Conservation (phyloP, 129 eudicot genomes). For the Sambucus nigra region DNA sequence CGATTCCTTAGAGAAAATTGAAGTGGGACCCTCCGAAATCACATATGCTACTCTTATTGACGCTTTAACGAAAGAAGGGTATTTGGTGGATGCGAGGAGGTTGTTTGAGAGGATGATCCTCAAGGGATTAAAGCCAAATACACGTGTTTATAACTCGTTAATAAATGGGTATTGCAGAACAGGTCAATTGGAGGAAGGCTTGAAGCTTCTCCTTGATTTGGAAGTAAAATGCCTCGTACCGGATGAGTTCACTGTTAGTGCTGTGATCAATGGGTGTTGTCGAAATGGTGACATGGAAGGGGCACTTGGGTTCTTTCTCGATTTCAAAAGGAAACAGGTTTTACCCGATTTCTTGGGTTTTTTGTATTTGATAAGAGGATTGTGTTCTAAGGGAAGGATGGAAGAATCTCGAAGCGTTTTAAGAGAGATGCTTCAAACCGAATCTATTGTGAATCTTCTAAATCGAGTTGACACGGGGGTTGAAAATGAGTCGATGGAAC, state of each 20-base stretch:
- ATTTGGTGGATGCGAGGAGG: constrained; percentile 52
- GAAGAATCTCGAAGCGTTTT: constrained; percentile 79
- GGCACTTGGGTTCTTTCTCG: constrained; percentile 48
- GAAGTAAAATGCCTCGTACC: constrained; percentile 41
- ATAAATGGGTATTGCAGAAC: constrained; percentile 61
- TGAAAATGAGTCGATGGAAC: constrained; percentile 42
- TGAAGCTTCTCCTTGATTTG: constrained; percentile 45
- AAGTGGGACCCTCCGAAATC: constrained; percentile 54
- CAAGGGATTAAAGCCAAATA: constrained; percentile 43
- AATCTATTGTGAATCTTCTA: constrained; percentile 38
- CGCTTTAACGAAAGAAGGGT: constrained; percentile 62
- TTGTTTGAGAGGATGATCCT: constrained; percentile 58
- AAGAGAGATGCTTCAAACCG: constrained; percentile 70
- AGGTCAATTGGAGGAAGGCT: constrained; percentile 48
- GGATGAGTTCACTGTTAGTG: constrained; percentile 65
- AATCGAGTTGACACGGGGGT: constrained; percentile 39
- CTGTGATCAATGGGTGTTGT: constrained; percentile 57
- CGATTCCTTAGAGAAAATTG: constrained; percentile 61
- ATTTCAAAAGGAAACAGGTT: constrained; percentile 37
- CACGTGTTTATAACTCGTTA: constrained; percentile 59
- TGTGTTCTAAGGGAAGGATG: constrained; percentile 87
- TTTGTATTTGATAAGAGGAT: constrained; percentile 57
- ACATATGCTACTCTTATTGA: constrained; percentile 72
- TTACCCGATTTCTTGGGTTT: constrained; percentile 78
- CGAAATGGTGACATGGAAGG: constrained; percentile 78